Conservation (phyloP, 2,329 filamentous ascomycete species). For the Pyrenophora teres region DNA sequence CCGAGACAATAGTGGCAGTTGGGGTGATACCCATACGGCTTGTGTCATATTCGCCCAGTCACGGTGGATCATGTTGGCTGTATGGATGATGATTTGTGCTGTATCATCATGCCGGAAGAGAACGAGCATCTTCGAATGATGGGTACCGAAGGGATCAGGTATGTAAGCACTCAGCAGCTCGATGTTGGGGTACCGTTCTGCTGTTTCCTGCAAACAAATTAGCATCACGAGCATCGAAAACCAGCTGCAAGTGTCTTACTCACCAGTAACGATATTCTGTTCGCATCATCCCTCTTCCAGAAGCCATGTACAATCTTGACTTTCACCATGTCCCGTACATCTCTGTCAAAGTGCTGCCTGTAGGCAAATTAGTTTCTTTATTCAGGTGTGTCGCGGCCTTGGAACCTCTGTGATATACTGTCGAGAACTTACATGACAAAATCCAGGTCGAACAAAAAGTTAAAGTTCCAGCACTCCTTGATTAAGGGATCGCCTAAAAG, state of each 20-base stretch:
- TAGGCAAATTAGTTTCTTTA: slow-evolving; percentile 5
- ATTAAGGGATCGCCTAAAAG: slow-evolving; percentile 77
- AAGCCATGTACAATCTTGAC: slow-evolving; percentile 67
- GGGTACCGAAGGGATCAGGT: slow-evolving; percentile 83
- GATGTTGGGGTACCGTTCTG: slow-evolving; percentile 67
- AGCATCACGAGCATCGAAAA: background rate
- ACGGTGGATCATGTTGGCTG: slow-evolving; percentile 85
- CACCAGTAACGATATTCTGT: slow-evolving; percentile 63
- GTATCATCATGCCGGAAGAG: slow-evolving; percentile 75
- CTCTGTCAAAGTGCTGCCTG: slow-evolving; percentile 60
- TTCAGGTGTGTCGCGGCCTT: too few species aligned
- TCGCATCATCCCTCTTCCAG: slow-evolving; percentile 69
- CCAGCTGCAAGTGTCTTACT: slow-evolving; percentile 11
- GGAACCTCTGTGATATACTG: too few species aligned
- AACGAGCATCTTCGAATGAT: slow-evolving; percentile 86
- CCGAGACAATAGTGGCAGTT: slow-evolving; percentile 59
- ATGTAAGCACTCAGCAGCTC: slow-evolving; percentile 74
- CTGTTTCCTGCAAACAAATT: slow-evolving; percentile 59
- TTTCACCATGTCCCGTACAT: slow-evolving; percentile 58
- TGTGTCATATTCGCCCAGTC: slow-evolving; percentile 92
- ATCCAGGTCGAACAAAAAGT: slow-evolving; percentile 67
- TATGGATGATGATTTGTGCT: slow-evolving; percentile 82
- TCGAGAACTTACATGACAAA: slow-evolving; percentile 58
- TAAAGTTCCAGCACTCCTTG: slow-evolving; percentile 72
- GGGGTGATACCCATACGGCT: slow-evolving; percentile 77